A percentile compares a stretch with the other conserved stretches of the same genome.
phyloP scores from a whole-genome alignment of 768 basidiomycete species.

The Calocybe cyanea region DNA sequence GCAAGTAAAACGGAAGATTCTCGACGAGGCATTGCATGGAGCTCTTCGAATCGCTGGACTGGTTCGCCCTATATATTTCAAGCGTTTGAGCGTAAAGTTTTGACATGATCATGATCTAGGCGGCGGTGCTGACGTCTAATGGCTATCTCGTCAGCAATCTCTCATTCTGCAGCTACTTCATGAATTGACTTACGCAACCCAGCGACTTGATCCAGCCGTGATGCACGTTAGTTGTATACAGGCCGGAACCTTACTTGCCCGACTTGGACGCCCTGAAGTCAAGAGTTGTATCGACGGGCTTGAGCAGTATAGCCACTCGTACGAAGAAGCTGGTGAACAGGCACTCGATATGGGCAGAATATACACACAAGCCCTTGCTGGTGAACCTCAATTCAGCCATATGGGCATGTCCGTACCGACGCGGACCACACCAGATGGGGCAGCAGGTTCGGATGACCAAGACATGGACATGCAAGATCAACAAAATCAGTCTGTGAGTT shows the following conservation, averaged over 20 bases:
- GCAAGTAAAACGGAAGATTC: constrained; percentile 61
- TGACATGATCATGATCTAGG: constrained; percentile 33
- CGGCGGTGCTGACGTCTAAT: constrained; percentile 80
- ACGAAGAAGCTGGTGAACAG: constrained; percentile 80
- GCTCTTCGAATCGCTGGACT: constrained; percentile 88
- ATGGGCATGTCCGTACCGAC: constrained; percentile 38
- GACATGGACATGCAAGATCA: constrained; percentile 10
- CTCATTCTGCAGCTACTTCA: constrained; percentile 4
- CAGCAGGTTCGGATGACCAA: constrained; percentile 14
- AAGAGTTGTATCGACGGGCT: constrained; percentile 80
- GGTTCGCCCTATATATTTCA: constrained; percentile 36
- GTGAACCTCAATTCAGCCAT: constrained; percentile 44
- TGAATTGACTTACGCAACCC: constrained; percentile 6
- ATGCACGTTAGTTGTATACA: constrained; percentile 86
- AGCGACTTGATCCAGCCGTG: constrained; percentile 83
- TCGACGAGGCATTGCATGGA: constrained; percentile 80
- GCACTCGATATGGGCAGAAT: constrained; percentile 64
- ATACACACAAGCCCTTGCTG: constrained; percentile 38
- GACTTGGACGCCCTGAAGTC: constrained; percentile 80
- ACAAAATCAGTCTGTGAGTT: constrained; percentile 9
- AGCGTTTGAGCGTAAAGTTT: constrained; percentile 2
- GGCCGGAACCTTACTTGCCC: constrained; percentile 78
- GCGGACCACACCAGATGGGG: constrained; percentile 26
- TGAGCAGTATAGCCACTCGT: constrained; percentile 84
- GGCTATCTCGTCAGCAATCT: constrained; percentile 68